These are phyloP conservation scores for Lasiodiplodia theobromae DNA, from an alignment of 2,329 filamentous ascomycete genomes.

Conservation along the genomic window DNA sequence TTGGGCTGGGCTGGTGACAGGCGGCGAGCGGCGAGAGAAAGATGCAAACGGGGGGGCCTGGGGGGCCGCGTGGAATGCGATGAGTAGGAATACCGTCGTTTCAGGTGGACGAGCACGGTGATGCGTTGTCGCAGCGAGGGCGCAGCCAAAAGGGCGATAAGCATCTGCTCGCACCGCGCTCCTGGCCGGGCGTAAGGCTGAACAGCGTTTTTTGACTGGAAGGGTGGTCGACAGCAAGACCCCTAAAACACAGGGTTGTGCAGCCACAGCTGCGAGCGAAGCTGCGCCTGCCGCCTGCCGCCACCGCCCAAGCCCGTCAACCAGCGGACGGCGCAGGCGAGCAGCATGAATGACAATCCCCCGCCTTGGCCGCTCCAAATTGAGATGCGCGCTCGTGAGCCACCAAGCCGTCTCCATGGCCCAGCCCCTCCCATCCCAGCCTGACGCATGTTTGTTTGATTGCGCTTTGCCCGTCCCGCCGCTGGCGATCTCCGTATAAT, in stretches of 20 bases:
- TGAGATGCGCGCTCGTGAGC: constrained; percentile 17
- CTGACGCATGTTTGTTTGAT: constrained; percentile 11
- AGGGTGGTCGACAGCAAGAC: neutral
- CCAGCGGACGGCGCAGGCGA: neutral
- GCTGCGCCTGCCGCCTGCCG: neutral
- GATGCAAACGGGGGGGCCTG: neutral
- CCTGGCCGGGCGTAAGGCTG: constrained; percentile 21
- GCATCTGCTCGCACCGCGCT: constrained; percentile 3
- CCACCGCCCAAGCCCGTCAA: neutral
- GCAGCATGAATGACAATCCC: neutral
- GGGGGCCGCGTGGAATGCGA: constrained; percentile 25
- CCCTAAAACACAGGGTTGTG: constrained; percentile 20
- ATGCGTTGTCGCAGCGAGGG: constrained; percentile 24
- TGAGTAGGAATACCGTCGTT: constrained; percentile 21
- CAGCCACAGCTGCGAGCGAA: constrained; percentile 3
- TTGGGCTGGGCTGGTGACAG: neutral
- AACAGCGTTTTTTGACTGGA: neutral
- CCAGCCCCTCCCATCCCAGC: neutral
- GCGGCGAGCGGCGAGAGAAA: neutral
- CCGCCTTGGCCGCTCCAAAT: constrained; percentile 20
- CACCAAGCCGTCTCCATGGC: constrained; percentile 17
- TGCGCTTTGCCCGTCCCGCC: neutral
- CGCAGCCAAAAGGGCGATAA: constrained; percentile 15
- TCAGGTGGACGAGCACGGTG: constrained; percentile 22
- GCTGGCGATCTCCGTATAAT: constrained; percentile 6